Evolutionary conservation across 306 rosid genomes (phyloP).

Genomic region (Coriaria nepalensis): DNA sequence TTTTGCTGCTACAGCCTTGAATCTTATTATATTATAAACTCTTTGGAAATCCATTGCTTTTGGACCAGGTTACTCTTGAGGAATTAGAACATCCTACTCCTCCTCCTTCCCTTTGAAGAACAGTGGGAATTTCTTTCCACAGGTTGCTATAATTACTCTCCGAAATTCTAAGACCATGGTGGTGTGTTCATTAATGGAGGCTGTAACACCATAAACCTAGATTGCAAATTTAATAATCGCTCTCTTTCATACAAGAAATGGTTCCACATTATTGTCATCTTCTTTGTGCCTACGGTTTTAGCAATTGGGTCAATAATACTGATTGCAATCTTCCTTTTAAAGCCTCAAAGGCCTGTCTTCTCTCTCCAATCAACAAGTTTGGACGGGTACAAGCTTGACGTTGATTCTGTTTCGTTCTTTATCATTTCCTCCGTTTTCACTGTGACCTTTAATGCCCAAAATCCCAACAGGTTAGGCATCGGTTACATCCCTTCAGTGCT

Average conservation of each 20-base stretch:
- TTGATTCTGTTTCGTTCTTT: background rate
- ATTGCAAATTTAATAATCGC: background rate
- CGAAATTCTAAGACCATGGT: no score
- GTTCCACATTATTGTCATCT: background rate
- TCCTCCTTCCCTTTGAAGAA: background rate
- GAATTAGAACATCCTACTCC: slow-evolving; percentile 2
- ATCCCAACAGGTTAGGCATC: slow-evolving; percentile 7
- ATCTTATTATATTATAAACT: no score
- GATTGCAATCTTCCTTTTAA: slow-evolving; percentile 2
- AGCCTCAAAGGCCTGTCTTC: slow-evolving; percentile 8
- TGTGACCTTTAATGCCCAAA: slow-evolving; percentile 1
- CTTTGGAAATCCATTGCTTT: slow-evolving; percentile 4
- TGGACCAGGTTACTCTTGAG: background rate
- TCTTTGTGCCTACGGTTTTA: background rate
- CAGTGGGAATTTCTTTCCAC: background rate
- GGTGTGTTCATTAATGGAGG: no score
- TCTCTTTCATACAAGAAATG: background rate
- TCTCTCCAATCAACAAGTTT: background rate
- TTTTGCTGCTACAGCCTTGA: no score
- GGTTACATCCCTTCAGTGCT: slow-evolving; percentile 3
- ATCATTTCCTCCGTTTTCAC: slow-evolving; percentile 7
- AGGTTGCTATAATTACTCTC: no score
- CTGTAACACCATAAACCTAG: background rate
- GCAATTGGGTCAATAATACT: background rate
- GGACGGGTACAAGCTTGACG: slow-evolving; percentile 6